Percentiles rank a stretch among this genome's conserved stretches.
Evolutionary conservation across 805 yeast genomes (phyloP).

Genomic region (Wickerhamomyces subpelliculosus): DNA sequence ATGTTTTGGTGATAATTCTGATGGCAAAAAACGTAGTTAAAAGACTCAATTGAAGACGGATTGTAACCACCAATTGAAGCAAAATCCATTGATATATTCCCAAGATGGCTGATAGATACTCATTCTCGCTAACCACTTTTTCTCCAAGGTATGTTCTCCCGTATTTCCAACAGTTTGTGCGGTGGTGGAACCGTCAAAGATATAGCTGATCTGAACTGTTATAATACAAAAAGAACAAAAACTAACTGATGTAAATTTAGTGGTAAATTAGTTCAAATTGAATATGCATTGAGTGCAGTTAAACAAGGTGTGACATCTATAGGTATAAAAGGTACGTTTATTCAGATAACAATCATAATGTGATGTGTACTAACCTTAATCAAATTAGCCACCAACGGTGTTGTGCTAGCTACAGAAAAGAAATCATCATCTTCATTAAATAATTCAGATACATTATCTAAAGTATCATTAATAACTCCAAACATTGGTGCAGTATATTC

Average conservation of each 20-base stretch:
- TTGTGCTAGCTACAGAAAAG: conserved; percentile 94
- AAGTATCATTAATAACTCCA: conserved; percentile 82
- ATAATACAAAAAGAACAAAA: too few species aligned
- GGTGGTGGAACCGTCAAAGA: too few species aligned
- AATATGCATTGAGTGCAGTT: conserved; percentile 94
- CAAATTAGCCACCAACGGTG: conserved; percentile 75
- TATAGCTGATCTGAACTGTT: too few species aligned
- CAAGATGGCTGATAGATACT: conserved; percentile 93
- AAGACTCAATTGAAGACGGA: not conserved
- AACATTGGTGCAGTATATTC: conserved; percentile 94
- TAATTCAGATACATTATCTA: conserved; percentile 65
- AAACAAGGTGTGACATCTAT: conserved; percentile 96
- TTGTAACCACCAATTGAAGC: not conserved
- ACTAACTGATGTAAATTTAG: conserved; percentile 29
- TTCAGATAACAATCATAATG: not conserved
- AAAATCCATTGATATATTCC: too few species aligned
- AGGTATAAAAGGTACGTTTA: conserved; percentile 56
- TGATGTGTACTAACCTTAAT: not conserved
- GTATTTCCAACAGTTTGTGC: too few species aligned
- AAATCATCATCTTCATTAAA: conserved; percentile 76
- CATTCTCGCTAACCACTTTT: conserved; percentile 94
- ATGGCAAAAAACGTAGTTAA: conserved; percentile 7
- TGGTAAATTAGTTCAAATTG: conserved; percentile 96
- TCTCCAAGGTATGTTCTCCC: conserved; percentile 67
- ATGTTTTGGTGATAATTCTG: not conserved